These are phyloP conservation scores for Massariosphaeria phaeospora DNA, from an alignment of 495 filamentous ascomycete genomes.

Conservation along the genomic window DNA sequence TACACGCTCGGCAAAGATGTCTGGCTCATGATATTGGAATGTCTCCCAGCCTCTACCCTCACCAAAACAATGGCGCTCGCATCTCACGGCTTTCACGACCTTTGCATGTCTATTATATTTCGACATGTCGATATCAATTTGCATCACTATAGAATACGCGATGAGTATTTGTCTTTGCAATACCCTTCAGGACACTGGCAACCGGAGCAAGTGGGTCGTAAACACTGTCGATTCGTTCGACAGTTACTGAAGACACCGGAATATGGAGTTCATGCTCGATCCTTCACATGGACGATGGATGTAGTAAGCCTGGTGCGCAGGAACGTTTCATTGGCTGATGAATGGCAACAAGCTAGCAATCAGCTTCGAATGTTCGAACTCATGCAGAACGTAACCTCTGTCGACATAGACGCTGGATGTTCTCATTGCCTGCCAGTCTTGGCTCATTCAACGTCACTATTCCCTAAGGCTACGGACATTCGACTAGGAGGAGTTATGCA, in stretches of 20 bases:
- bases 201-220: neutral
- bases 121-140: conserved; percentile 2
- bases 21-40: neutral
- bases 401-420: conserved; percentile 6
- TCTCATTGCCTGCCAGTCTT: no score
- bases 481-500: neutral
- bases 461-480: neutral
- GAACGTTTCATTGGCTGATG: neutral
- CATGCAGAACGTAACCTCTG: conserved; percentile 1
- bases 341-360: neutral
- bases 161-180: neutral
- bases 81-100: neutral
- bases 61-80: neutral
- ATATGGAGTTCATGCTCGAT: neutral
- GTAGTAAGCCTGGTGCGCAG: neutral
- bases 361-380: neutral
- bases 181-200: neutral
- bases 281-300: neutral
- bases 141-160: conserved; percentile 1
- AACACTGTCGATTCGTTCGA: neutral
- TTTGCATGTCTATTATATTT: neutral
- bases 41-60: neutral
- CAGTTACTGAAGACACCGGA: neutral
- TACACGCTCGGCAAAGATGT: neutral
- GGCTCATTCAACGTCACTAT: no score